phyloP scores from a whole-genome alignment of 495 filamentous ascomycete genomes.

The Penicillium paradoxum region DNA sequence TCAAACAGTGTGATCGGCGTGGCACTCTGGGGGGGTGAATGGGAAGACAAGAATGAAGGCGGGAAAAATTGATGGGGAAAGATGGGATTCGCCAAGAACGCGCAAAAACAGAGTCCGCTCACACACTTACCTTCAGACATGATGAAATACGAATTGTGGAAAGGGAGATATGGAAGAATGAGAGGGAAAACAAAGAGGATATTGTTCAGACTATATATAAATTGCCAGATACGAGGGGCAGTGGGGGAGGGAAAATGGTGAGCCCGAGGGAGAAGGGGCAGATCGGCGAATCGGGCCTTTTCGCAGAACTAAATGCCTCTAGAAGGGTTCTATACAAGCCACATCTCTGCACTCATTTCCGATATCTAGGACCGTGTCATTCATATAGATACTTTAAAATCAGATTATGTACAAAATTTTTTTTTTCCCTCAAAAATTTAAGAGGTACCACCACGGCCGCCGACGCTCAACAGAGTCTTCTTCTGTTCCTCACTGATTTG shows the following conservation, averaged over 20 bases:
- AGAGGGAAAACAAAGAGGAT: neutral
- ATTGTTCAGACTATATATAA: neutral
- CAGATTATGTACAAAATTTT: neutral
- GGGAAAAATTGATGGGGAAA: slow-evolving; percentile 6
- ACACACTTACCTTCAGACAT: slow-evolving; percentile 21
- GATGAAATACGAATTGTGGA: neutral
- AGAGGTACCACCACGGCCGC: slow-evolving; percentile 43
- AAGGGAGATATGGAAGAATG: neutral
- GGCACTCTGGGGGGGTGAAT: slow-evolving; percentile 4
- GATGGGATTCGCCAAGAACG: slow-evolving; percentile 13
- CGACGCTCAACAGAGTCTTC: slow-evolving; percentile 43
- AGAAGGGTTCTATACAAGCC: neutral
- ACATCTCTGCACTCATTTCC: neutral
- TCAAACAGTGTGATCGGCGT: neutral
- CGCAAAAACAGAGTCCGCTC: slow-evolving; percentile 1
- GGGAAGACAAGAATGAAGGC: neutral
- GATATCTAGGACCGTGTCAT: too few relatives aligned
- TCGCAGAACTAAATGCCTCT: neutral
- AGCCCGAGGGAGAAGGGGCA: neutral
- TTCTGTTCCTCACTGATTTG: slow-evolving; percentile 48
- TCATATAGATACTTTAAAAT: neutral
- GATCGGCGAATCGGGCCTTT: slow-evolving; percentile 3
- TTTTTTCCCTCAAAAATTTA: slow-evolving; percentile 4
- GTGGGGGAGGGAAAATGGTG: neutral
- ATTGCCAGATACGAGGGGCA: neutral